These are phyloP conservation scores for Phaeosphaeria sp. DNA, from an alignment of 2,329 filamentous ascomycete species.

Conservation along the genomic window DNA sequence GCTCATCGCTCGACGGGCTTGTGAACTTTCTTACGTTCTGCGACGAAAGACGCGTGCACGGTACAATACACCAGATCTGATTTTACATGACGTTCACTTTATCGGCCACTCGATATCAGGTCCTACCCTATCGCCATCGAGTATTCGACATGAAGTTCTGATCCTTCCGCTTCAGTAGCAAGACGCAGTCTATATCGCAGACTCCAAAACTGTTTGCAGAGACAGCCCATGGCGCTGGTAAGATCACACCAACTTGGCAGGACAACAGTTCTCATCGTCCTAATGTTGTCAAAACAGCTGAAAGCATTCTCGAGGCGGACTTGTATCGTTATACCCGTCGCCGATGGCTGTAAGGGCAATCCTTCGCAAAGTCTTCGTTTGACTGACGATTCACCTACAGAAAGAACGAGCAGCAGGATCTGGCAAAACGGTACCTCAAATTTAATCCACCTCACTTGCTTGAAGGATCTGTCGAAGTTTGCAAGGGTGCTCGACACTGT, in stretches of 20 bases:
- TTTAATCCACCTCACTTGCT: conserved; percentile 38
- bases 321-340: conserved; percentile 30
- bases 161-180: conserved; percentile 4
- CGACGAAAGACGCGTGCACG: no score
- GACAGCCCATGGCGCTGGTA: conserved; percentile 13
- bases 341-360: conserved; percentile 30
- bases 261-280: conserved; percentile 3
- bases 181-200: conserved; percentile 7
- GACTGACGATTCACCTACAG: conserved; percentile 18
- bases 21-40: no score
- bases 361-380: conserved; percentile 1
- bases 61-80: no score
- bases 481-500: conserved; percentile 36
- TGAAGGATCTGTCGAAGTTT: conserved; percentile 29
- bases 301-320: conserved; percentile 25
- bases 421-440: conserved; percentile 35
- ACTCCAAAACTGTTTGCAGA: conserved; percentile 13
- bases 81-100: not conserved
- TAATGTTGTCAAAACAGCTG: conserved; percentile 5
- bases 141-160: conserved; percentile 7
- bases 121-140: conserved; percentile 1
- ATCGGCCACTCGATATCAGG: conserved; percentile 4
- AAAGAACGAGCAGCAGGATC: conserved; percentile 35
- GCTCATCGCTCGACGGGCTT: no score
- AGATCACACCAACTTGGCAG: not conserved